These are phyloP conservation scores for Suhomyces terraborum DNA, from an alignment of 1,139 yeast genomes.

Conservation along the genomic window DNA sequence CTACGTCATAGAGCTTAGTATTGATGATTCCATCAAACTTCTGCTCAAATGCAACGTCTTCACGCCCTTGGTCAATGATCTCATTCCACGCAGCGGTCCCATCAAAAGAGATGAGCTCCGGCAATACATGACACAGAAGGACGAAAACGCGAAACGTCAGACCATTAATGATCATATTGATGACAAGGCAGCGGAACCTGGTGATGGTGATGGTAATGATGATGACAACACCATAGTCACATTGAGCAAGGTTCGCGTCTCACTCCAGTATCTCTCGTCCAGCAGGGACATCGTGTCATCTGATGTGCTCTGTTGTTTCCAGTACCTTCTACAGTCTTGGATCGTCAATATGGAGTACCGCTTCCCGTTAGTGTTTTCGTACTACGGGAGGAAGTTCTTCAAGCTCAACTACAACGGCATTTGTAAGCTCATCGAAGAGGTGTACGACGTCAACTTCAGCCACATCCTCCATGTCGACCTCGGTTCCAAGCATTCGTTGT, in stretches of 20 bases:
- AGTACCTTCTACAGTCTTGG: constrained; percentile 34
- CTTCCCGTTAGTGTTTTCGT: constrained; percentile 42
- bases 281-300: neutral
- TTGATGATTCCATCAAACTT: constrained; percentile 17
- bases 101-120: too few species aligned
- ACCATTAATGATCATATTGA: too few species aligned
- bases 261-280: constrained; percentile 2
- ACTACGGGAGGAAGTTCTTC: constrained; percentile 34
- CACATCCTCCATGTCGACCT: neutral
- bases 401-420: constrained; percentile 27
- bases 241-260: neutral
- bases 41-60: constrained; percentile 26
- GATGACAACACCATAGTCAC: neutral
- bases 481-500: constrained; percentile 4
- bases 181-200: neutral
- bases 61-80: constrained; percentile 19
- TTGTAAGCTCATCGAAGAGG: constrained; percentile 14
- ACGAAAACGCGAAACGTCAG: neutral
- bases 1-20: constrained; percentile 18
- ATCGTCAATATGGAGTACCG: constrained; percentile 31
- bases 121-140: neutral
- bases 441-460: constrained; percentile 11
- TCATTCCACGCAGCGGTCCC: constrained; percentile 12
- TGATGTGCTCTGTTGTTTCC: constrained; percentile 23
- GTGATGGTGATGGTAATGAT: neutral